Percentiles rank a stretch among this genome's conserved stretches.
Conservation (phyloP, 345 rosid species). For the Linum trigynum region DNA sequence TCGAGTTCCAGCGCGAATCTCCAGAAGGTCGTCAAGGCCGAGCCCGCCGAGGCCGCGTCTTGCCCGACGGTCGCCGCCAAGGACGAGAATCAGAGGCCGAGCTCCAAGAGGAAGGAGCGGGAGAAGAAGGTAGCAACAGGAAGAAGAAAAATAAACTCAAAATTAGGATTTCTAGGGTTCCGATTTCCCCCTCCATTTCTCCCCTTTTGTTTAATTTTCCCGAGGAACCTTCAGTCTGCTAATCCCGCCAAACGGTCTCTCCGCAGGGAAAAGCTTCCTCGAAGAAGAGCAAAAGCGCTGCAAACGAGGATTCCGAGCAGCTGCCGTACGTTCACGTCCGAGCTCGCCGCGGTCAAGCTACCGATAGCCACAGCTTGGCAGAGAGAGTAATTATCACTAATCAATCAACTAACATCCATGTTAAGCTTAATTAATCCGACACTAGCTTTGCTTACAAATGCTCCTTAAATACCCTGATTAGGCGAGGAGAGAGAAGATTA, state of each 20-base stretch:
- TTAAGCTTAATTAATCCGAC: slow-evolving; percentile 6
- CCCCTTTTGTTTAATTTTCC: no score
- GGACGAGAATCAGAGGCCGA: slow-evolving; percentile 21
- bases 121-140: slow-evolving; percentile 39
- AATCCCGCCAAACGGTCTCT: not conserved
- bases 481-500: slow-evolving; percentile 80
- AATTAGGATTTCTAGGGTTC: not conserved
- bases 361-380: slow-evolving; percentile 87
- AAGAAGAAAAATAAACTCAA: not conserved
- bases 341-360: slow-evolving; percentile 94
- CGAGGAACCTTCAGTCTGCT: not conserved
- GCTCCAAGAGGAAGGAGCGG: slow-evolving; percentile 39
- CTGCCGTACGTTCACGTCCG: slow-evolving; percentile 86
- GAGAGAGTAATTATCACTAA: slow-evolving; percentile 47
- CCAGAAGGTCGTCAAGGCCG: slow-evolving; percentile 34
- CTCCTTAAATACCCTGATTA: not conserved
- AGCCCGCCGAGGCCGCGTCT: slow-evolving; percentile 31
- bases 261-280: slow-evolving; percentile 31
- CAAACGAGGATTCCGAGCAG: slow-evolving; percentile 29
- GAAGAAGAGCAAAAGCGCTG: slow-evolving; percentile 37
- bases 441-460: not conserved
- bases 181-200: no score
- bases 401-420: not conserved
- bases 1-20: slow-evolving; percentile 24
- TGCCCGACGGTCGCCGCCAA: slow-evolving; percentile 22